Base-by-base conservation (phyloP, 78 protist genomes). In the Monocercomonoides exilis region DNA sequence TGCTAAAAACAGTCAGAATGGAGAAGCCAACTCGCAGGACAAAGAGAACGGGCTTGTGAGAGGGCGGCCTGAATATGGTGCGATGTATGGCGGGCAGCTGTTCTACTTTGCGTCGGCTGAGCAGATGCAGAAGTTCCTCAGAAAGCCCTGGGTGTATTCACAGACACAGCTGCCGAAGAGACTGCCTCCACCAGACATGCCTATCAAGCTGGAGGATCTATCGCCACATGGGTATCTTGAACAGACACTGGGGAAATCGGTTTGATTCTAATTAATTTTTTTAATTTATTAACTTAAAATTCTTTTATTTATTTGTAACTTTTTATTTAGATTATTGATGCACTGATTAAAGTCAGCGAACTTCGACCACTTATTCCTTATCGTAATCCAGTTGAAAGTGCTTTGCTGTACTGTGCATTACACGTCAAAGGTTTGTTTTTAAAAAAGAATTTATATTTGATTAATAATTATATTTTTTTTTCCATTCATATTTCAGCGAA, bases 141-240 rank as follows among this genome's bases (percentile, higher is more conserved):
- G 5, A 41, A 4, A 6, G 5, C 82, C 82, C 42, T 79, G 82
- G 82, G 5, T 5, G 82, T 79, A 33, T 41, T 33, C 5, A 6
- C 6, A 79, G 45, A 32, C 36, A 4, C 82, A 29, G 4, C 6
- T 79, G 42, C 82, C 82, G 43, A 6, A 21, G 5, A 79, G 36
- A 41, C 43, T 79, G 4, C 82, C 82, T 21, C 82, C 82, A 21
- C 42, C 82, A 5, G 82, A 6, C 6, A 21, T 4, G 6, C 82
- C 82, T 29, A 79, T 79, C 82, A 21, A 6, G 5, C 82, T 79
- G 82, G 4, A 29, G 6, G 82, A 79, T 21, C 82, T 79, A 29
- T 79, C 82, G 82, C 43, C 4, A 32, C 82, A 79, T 21, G 82
- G 82, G 43, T 79, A 38, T 41, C 82, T 79, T 41, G 82, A 79